Percentiles rank a stretch among this genome's conserved stretches.
These are phyloP conservation scores for Kwoniella shandongensis DNA, from an alignment of 768 basidiomycete genomes.

Conservation along the genomic window DNA sequence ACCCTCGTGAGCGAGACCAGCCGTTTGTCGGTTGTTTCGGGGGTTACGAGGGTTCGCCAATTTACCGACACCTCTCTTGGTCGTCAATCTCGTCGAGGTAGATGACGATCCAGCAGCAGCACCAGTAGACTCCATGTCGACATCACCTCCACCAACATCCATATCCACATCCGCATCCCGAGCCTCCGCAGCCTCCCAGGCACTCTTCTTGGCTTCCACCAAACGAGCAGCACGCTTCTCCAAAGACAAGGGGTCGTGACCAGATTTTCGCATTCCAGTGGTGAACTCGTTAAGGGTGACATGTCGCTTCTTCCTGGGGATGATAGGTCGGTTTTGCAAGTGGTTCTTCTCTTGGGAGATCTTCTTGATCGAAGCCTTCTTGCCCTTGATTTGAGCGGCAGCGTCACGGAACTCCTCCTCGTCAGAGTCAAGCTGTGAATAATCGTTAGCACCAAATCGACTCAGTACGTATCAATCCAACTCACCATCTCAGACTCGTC, in stretches of 20 bases:
- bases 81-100: slow-evolving; percentile 47
- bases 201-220: slow-evolving; percentile 55
- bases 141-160: slow-evolving; percentile 55
- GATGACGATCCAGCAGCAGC: slow-evolving; percentile 7
- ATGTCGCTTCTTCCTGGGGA: slow-evolving; percentile 66
- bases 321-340: slow-evolving; percentile 78
- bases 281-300: slow-evolving; percentile 73
- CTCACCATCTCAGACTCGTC: slow-evolving; percentile 77
- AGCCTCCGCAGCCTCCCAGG: slow-evolving; percentile 64
- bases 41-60: slow-evolving; percentile 60
- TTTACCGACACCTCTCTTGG: slow-evolving; percentile 54
- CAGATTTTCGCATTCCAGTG: slow-evolving; percentile 76
- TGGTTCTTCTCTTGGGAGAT: slow-evolving; percentile 74
- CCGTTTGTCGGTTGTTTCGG: slow-evolving; percentile 69
- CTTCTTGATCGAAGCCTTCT: slow-evolving; percentile 65
- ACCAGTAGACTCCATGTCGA: slow-evolving; percentile 12
- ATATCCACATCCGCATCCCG: slow-evolving; percentile 59
- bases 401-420: slow-evolving; percentile 69
- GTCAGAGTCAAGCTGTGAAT: slow-evolving; percentile 60
- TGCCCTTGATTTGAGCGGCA: slow-evolving; percentile 61
- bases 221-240: slow-evolving; percentile 83
- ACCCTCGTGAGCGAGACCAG: slow-evolving; percentile 75
- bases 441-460: background rate
- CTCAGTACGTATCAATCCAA: slow-evolving; percentile 7
- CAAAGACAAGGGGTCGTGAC: slow-evolving; percentile 81